Base-by-base conservation (phyloP, 2,329 filamentous ascomycete species). In the Diplodia corticola region DNA sequence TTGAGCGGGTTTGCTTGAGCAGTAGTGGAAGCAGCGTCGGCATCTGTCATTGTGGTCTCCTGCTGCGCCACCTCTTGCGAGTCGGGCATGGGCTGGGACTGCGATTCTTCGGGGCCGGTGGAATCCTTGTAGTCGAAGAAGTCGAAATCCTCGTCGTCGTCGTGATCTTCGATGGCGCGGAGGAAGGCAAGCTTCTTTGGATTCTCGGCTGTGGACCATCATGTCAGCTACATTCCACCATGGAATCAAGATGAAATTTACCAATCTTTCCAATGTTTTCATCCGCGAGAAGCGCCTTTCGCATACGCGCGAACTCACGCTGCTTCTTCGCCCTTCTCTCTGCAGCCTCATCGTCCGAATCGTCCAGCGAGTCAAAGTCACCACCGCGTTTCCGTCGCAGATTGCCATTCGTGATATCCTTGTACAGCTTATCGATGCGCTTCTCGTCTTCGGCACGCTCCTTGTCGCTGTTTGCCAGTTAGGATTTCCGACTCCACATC, bases 151-250 rank as follows among this genome's bases (percentile, higher is more conserved):
- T 95, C 89, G 67, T 84, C 83, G 24, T 84, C 83, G 67, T 89
- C 90, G 59, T 86, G 86, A 74, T 97, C 93, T 72, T 97, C 93
- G 63, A 99, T 91, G 6, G 92, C 92, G 69, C 88, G 89, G 71
- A 99, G 84, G 80, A 99, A 99, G 0, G 95, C 95, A 68, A 90
- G 86, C 75, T 93, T 94, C 75, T 94, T 93, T 2, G 91, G 91
- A 72, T 96, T 93, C 75, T 92, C 88, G 37, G 92, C 93, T 79
- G 24, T 69, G 26, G 24, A 10, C 49, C 6, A 26, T 64, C 70
- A 49, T 69, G 67, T 66, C 10, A 63, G 33, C 12, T 17, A n/a
- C 10, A 35, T 49, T 1, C 5, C 44, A 30, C 5, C 46, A 50
- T 33, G 55, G 35, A 24, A 2, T 44, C 24, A 13, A 30, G 17